Conservation (phyloP, 106 monocot genomes). For the Gastrodia elata region DNA sequence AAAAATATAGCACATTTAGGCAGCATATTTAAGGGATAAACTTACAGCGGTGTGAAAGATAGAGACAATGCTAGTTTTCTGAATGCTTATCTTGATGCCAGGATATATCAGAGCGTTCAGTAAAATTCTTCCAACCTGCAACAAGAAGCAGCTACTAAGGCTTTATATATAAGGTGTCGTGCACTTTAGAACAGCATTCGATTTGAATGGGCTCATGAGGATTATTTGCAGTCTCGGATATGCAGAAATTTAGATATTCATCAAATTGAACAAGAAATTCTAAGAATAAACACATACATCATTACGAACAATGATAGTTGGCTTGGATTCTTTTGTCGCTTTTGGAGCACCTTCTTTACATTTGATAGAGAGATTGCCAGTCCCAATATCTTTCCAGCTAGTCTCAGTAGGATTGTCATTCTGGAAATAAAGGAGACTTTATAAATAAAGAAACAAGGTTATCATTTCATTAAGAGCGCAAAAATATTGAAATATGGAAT, state of each 20-base stretch:
- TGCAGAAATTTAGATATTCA: not conserved
- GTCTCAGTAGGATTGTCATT: slow-evolving; percentile 60
- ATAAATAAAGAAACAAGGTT: not conserved
- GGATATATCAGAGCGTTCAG: slow-evolving; percentile 93
- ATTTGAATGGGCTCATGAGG: not conserved
- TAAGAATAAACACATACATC: slow-evolving; percentile 43
- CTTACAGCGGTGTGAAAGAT: slow-evolving; percentile 82
- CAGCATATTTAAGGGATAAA: not conserved
- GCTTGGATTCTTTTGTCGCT: slow-evolving; percentile 80
- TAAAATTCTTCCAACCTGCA: slow-evolving; percentile 82
- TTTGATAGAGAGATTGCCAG: slow-evolving; percentile 78
- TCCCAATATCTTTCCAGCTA: slow-evolving; percentile 92
- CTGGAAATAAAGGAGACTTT: slow-evolving; percentile 14
- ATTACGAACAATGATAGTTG: slow-evolving; percentile 79
- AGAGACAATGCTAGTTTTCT: slow-evolving; percentile 76
- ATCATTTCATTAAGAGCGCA: not conserved
- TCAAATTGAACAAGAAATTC: not conserved
- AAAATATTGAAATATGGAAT: not conserved
- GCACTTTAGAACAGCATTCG: too few relatives aligned
- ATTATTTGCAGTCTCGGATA: not conserved
- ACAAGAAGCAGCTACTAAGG: not conserved
- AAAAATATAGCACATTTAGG: not conserved
- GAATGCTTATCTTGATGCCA: slow-evolving; percentile 66
- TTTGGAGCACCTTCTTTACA: slow-evolving; percentile 67
- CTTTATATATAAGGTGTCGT: too few relatives aligned